Base-by-base conservation (phyloP, 495 filamentous ascomycete species). In the Lophiotrema nucula region DNA sequence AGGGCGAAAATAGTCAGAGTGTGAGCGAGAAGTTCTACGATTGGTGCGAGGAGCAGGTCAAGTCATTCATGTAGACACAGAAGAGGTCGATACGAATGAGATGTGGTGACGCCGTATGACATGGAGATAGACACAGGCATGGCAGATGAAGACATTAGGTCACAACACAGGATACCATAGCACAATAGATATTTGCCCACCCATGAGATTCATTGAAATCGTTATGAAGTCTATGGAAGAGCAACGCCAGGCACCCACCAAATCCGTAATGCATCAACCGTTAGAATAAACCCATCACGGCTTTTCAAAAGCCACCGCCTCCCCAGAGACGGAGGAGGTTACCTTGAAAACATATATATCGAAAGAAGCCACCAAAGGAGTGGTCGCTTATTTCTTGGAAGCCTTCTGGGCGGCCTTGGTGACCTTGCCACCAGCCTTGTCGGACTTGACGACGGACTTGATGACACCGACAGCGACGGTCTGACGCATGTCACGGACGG, bases 381-480 rank as follows among this genome's bases (percentile, higher is more conserved):
- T 53, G 58, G 49, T 35, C 56, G 47, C 57, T 61, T 86, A 86
- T 77, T 86, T 86, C 83, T 86, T 86, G 65, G 70, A 41, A 23
- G 81, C 83, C 77, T 85, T 86, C 70, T 77, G 72, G 72, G 82
- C 83, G 64, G 83, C 82, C 74, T 88, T 88, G 76, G 86, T 89
- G 73, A 90, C 88, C 81, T 90, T 90, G 54, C 83, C 84, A 56
- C 77, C 69, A 67, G 77, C 79, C 73, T 82, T 84, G 56, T 83
- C 78, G 66, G 79, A 72, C 87, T 96, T 95, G 73, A 78, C 80
- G 66, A 93, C 90, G 67, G 80, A 74, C 80, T 86, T 87, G 80
- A 95, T 90, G 78, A 95, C 92, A 83, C 92, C 92, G 77, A 98
- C 93, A 62, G 92, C 93, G 61, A 97, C 92, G 74, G 92, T 96